These are phyloP conservation scores for Dillenia suffruticosa DNA, from an alignment of 164 flowering plant genomes.

Conservation along the genomic window DNA sequence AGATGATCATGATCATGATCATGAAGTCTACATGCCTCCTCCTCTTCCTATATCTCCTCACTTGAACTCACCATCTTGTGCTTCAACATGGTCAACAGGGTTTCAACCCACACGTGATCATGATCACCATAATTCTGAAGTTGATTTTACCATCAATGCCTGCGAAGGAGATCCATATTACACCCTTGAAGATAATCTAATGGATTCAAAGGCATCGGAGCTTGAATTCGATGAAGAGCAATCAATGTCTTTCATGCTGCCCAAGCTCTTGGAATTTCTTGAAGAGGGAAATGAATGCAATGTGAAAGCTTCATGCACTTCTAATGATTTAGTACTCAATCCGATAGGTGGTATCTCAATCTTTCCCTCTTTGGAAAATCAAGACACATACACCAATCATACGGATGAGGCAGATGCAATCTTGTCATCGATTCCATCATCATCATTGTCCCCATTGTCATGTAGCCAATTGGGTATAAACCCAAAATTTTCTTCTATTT, in stretches of 20 bases:
- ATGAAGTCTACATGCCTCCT: conserved; percentile 9
- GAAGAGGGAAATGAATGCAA: conserved; percentile 14
- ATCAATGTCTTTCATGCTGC: conserved; percentile 7
- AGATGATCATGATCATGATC: conserved; percentile 8
- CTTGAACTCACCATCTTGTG: conserved; percentile 10
- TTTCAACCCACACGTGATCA: conserved; percentile 10
- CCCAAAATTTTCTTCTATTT: conserved; percentile 30
- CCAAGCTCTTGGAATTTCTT: conserved; percentile 22
- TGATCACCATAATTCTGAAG: conserved; percentile 2
- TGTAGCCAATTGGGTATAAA: conserved; percentile 22
- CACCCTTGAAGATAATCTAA: too few species aligned
- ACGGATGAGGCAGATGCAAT: conserved; percentile 29
- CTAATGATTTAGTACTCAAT: conserved; percentile 17
- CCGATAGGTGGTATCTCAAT: conserved; percentile 11
- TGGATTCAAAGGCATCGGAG: too few species aligned
- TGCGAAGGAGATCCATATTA: background rate
- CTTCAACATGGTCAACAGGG: conserved; percentile 21
- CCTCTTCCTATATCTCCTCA: conserved; percentile 4
- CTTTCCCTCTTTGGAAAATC: conserved; percentile 12
- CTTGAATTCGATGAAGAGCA: conserved; percentile 3
- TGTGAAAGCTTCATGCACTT: conserved; percentile 17
- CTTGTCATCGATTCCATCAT: conserved; percentile 22
- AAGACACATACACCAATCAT: conserved; percentile 10
- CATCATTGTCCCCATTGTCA: conserved; percentile 19
- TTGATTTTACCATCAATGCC: background rate